Percentiles rank a stretch among this genome's conserved stretches.
Evolutionary conservation across 2,329 filamentous ascomycete genomes (phyloP).

Genomic region (Dactylellina haptotyla): DNA sequence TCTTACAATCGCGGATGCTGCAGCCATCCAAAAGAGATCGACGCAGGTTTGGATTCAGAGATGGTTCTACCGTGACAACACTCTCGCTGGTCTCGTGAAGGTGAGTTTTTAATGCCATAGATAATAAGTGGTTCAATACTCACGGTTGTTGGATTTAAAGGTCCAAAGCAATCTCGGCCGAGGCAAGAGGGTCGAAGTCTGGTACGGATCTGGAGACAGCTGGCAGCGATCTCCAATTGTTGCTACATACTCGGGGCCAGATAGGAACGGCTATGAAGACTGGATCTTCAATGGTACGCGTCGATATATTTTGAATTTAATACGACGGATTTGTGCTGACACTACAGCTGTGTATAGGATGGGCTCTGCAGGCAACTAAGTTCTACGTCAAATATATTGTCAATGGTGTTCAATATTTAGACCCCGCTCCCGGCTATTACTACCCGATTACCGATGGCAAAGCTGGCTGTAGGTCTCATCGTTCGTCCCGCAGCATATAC

Average conservation of each 20-base stretch:
- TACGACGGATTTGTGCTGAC: too few relatives aligned
- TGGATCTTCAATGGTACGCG: constrained; percentile 19
- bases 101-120: not conserved
- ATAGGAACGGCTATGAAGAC: constrained; percentile 13
- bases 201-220: constrained; percentile 7
- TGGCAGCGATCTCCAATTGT: constrained; percentile 17
- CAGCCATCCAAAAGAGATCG: constrained; percentile 2
- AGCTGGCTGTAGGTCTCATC: too few relatives aligned
- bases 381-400: constrained; percentile 29
- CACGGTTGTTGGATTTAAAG: too few relatives aligned
- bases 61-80: constrained; percentile 8
- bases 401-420: constrained; percentile 11
- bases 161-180: constrained; percentile 8
- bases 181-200: constrained; percentile 18
- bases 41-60: constrained; percentile 7
- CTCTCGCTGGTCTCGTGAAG: constrained; percentile 3
- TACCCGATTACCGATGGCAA: constrained; percentile 6
- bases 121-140: too few relatives aligned
- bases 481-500: too few relatives aligned
- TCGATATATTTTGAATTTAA: not conserved
- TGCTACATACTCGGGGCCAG: constrained; percentile 9
- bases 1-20: constrained; percentile 9
- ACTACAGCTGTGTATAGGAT: too few relatives aligned
- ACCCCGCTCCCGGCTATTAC: constrained; percentile 6
- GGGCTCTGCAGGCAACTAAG: constrained; percentile 6